Evolutionary conservation across 2,329 filamentous ascomycete species (phyloP), one percentile per base, ranked within the genome.

Genomic region (Calonectria pseudoturangicola): DNA sequence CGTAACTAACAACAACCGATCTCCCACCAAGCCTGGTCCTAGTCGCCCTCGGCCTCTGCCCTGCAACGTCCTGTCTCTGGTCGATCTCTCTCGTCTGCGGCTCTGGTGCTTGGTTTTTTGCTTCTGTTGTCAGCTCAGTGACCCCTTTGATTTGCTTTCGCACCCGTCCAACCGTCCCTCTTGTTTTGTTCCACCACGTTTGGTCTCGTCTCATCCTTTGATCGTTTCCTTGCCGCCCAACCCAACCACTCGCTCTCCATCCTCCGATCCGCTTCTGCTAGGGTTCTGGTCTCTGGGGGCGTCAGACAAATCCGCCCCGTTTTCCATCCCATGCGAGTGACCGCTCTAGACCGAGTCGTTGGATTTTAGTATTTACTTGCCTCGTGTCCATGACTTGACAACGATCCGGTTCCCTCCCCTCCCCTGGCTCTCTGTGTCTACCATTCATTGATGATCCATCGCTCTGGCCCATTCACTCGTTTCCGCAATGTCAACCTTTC

Each of bases 401-500:
- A 60, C 21, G 16, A 39, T 45, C 47, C 28, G 28, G 64, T 33
- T 33, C 36, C 51, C 36, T 21, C 21, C 21, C 21, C 21, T 21
- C 28, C 48, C 39, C 60, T 54, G 45, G 45, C n/a, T 47, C 18
- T 54, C 28, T 56, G 56, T 33, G 43, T 68, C 69, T 54, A 67
- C 73, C 62, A 45, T 60, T 67, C 33, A 36, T 36, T 70, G 60
- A 73, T 66, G 67, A 66, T 68, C 73, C 39, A 72, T 69, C 68
- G 75, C 74, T 72, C 80, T 86, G 82, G 83, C 83, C 86, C 48
- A 21, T 88, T 84, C 87, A 78, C 83, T 90, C 87, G 84, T 86
- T 87, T 85, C 85, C 86, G 86, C 87, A 82, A 92, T 92, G 90
- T 85, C 87, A 81, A 87, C 86, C 64, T 84, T 92, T 77, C 89